These are phyloP conservation scores for Arabis alpina DNA, from an alignment of 345 rosid genomes.

Conservation along the genomic window DNA sequence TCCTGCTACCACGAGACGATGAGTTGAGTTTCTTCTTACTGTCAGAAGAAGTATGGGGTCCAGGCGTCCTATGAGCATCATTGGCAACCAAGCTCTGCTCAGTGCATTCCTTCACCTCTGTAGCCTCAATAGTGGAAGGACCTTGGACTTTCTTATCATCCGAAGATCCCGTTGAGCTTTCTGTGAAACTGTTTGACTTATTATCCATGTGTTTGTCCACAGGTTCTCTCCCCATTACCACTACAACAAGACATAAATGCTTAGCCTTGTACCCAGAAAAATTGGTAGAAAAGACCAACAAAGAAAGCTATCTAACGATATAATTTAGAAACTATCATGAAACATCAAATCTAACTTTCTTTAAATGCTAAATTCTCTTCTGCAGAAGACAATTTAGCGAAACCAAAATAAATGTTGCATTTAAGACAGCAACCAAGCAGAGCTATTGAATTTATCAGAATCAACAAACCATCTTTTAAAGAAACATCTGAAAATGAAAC, in stretches of 20 bases:
- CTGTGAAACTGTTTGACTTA: constrained; percentile 51
- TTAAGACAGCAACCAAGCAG: constrained; percentile 28
- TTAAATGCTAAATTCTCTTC: constrained; percentile 1
- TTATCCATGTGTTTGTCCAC: constrained; percentile 62
- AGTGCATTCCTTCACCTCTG: constrained; percentile 40
- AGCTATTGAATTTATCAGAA: constrained; percentile 16
- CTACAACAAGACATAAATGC: constrained; percentile 15
- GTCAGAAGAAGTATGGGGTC: constrained; percentile 38
- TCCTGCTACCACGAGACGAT: constrained; percentile 41
- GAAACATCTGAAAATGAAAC: constrained; percentile 2
- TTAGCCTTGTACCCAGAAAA: neutral
- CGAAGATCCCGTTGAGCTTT: constrained; percentile 37
- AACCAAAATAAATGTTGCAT: constrained; percentile 29
- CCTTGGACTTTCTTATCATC: constrained; percentile 42
- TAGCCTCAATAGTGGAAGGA: constrained; percentile 44
- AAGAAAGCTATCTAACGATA: neutral
- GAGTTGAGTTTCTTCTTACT: constrained; percentile 47
- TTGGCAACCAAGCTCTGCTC: constrained; percentile 55
- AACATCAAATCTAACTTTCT: constrained; percentile 9
- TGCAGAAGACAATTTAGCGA: constrained; percentile 13
- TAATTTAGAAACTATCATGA: neutral
- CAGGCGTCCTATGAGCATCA: constrained; percentile 27
- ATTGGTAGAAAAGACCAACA: neutral
- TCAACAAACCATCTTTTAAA: neutral
- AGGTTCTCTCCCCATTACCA: constrained; percentile 75